Base-by-base conservation (phyloP, 768 basidiomycete genomes). In the Podaxis sp. region DNA sequence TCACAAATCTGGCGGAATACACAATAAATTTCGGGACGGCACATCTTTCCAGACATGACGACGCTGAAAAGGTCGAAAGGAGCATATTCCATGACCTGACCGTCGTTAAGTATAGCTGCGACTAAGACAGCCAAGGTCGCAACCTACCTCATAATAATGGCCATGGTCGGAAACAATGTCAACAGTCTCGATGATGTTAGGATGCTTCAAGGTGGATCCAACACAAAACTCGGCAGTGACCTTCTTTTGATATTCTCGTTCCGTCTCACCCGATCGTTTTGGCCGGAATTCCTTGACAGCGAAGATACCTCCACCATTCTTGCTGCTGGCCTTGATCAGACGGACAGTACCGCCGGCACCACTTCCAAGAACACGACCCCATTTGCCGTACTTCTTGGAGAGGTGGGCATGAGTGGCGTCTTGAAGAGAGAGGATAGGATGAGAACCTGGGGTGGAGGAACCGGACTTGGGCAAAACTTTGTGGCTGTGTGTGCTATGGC, bases 21-120 rank as follows among this genome's bases (percentile, higher is more conserved):
- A 74, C 97, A 99, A 79, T 97, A 99, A 59, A 98, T 95, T 76
- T 99, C 96, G 56, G 96, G 95, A 24, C 97, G 90, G 64, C 89
- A 86, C 97, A 99, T 99, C 78, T 95, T 97, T 66, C 94, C 93
- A 15, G 96, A 95, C 97, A 99, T 99, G 82, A 99, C 97, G 71
- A 98, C 96, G 64, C 91, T 93, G 79, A 99, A 99, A 61, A 99
- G 88, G 77, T 99, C 97, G 72, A 88, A 97, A 17, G 97, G 97
- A 2, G 97, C 97, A 70, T 97, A 99, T 76, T 99, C 96, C 97
- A 99, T 99, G 79, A 98, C 91, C 96, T 98, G 72, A 20, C 13
- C 38, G 33, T 22, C 17, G 49, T 50, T 62, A 2, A 48, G 41
- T 69, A 66, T 28, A 65, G 40, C 54, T 59, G 65, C 50, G 56